A percentile compares a stretch with the other conserved stretches of the same genome.
Evolutionary conservation across 2,329 filamentous ascomycete genomes (phyloP).

Genomic region (Drechslerella dactyloides): DNA sequence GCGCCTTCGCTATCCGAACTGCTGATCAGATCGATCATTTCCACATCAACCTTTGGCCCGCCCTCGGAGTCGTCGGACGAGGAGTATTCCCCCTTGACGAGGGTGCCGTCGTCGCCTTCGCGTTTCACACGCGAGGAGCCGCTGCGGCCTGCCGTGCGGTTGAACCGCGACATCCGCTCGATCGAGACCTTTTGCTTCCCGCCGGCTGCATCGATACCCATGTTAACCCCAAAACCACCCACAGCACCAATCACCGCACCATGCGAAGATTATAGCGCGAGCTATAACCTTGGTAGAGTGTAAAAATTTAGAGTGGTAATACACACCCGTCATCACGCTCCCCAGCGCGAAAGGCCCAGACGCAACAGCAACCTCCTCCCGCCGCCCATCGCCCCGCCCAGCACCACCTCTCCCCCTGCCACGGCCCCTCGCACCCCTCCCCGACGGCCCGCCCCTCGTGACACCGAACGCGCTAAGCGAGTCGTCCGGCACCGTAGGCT

Average conservation of each 20-base stretch:
- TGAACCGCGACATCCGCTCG: conserved; percentile 18
- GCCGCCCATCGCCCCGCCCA: conserved; percentile 13
- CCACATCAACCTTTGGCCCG: conserved; percentile 53
- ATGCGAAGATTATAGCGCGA: too few species aligned
- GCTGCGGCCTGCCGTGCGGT: not conserved
- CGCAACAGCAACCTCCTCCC: conserved; percentile 42
- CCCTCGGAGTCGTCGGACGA: conserved; percentile 52
- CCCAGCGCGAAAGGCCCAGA: conserved; percentile 54
- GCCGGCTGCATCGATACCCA: conserved; percentile 11
- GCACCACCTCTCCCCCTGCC: conserved; percentile 43
- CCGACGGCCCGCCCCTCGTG: conserved; percentile 38
- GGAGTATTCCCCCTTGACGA: conserved; percentile 50
- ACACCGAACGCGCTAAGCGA: conserved; percentile 41
- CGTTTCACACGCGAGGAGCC: conserved; percentile 27
- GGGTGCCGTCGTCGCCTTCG: conserved; percentile 39
- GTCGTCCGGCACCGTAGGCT: conserved; percentile 30
- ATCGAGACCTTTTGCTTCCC: conserved; percentile 46
- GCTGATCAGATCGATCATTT: conserved; percentile 53
- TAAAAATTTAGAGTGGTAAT: too few species aligned
- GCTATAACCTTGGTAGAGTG: too few species aligned
- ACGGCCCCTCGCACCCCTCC: conserved; percentile 46
- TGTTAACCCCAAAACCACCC: not conserved
- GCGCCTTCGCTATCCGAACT: conserved; percentile 44
- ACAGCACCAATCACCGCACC: not conserved
- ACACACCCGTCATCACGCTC: conserved; percentile 51